A percentile compares a stretch with the other conserved stretches of the same genome.
phyloP scores from a whole-genome alignment of 441 rosid species.

The Pelargonium australe region DNA sequence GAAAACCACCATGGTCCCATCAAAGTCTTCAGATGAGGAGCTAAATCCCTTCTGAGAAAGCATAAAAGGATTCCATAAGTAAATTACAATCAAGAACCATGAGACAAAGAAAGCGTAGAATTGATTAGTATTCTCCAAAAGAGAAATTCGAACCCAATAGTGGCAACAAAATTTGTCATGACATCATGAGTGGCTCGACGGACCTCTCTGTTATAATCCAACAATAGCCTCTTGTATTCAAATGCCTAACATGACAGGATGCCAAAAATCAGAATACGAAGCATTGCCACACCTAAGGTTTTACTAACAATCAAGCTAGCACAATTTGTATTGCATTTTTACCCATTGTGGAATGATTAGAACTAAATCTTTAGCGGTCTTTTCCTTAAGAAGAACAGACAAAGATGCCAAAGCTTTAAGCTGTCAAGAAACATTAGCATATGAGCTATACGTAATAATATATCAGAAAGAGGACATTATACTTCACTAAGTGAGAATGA shows the following conservation, averaged over 20 bases:
- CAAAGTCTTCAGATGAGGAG: slow-evolving; percentile 74
- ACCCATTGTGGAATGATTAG: slow-evolving; percentile 91
- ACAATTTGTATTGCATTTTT: slow-evolving; percentile 9
- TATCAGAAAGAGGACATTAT: background rate
- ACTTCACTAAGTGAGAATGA: background rate
- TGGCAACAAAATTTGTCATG: slow-evolving; percentile 64
- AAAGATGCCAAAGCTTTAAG: slow-evolving; percentile 80
- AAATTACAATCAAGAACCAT: slow-evolving; percentile 12
- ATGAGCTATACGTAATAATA: background rate
- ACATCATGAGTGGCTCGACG: slow-evolving; percentile 86
- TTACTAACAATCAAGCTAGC: slow-evolving; percentile 8
- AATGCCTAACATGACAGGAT: slow-evolving; percentile 49
- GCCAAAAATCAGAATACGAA: slow-evolving; percentile 12
- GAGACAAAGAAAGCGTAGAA: slow-evolving; percentile 6
- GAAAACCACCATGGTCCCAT: slow-evolving; percentile 99
- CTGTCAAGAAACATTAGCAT: slow-evolving; percentile 38
- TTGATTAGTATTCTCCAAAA: background rate
- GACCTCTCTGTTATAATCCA: slow-evolving; percentile 93
- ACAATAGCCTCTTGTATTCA: slow-evolving; percentile 78
- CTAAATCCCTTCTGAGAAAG: slow-evolving; percentile 75
- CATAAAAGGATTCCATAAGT: slow-evolving; percentile 20
- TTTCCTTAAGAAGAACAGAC: slow-evolving; percentile 57
- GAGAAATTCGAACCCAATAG: slow-evolving; percentile 59
- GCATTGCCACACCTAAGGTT: background rate
- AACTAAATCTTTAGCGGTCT: slow-evolving; percentile 61